Evolutionary conservation across 441 rosid genomes (phyloP), one percentile per base, ranked within the genome.

Genomic region (Brassica balearica): DNA sequence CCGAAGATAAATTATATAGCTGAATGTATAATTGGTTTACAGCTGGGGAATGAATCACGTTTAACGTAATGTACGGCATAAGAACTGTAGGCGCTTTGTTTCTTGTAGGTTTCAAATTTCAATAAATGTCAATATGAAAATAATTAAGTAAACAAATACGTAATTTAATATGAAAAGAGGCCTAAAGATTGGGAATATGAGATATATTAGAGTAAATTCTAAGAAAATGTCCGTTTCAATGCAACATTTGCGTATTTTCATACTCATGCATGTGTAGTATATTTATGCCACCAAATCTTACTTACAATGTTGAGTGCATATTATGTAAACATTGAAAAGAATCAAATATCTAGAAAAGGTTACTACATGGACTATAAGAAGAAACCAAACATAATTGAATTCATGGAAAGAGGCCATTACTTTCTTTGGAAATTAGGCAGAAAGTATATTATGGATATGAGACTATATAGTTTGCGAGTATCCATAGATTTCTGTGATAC

Each of bases 51-150:
- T 62, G 78, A 73, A 78, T 72, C 74, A 68, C 65, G 65, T 73
- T 72, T 14, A 46, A 74, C 78, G 82, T 69, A 69, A 79, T 74
- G 79, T 69, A 74, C 72, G 75, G 78, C 70, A 64, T 38, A 69
- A 73, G 38, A 73, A 73, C 17, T 38, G 74, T 5, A 61, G 20
- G 22, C 71, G 61, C 22, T 48, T 78, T 68, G 51, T 34, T 61
- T 19, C 29, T 12, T 53, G 82, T 68, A 55, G 20, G 53, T 1
- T 62, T 73, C 78, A 53, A 79, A 8, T 69, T 34, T 69, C 74
- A 64, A 72, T 68, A 17, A 48, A 15, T 74, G 19, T 69, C 71
- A 64, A 72, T 69, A 19, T 9, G 67, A 53, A 38, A 19, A 2
- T 22, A 60, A 68, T 15, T 43, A 43, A 60, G 55, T 72, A 10